Percentiles rank a stretch among this genome's conserved stretches.
Conservation (phyloP, 768 basidiomycete genomes). For the Fistulinella prunicolor region DNA sequence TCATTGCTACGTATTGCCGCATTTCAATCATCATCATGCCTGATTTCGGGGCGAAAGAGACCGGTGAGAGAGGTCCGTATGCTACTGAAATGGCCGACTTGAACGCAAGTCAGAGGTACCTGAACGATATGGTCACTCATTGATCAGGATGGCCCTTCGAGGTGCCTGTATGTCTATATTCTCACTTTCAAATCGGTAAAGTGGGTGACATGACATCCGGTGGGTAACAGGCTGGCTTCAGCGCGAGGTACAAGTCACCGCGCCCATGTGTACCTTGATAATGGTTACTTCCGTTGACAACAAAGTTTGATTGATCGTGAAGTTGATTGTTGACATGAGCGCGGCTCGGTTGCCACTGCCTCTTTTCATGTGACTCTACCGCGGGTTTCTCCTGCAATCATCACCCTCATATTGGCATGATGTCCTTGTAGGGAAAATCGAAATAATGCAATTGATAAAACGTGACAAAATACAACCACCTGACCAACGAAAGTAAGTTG, state of each 20-base stretch:
- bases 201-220: background rate
- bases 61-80: background rate
- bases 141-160: too few relatives aligned
- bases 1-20: background rate
- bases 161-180: too few relatives aligned
- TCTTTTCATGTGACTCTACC: too few relatives aligned
- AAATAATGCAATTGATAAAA: background rate
- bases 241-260: too few relatives aligned
- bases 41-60: background rate
- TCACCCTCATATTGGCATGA: too few relatives aligned
- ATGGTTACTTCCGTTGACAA: background rate
- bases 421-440: background rate
- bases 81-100: too few relatives aligned
- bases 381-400: too few relatives aligned
- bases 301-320: background rate
- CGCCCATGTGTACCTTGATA: background rate
- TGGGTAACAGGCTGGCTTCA: too few relatives aligned
- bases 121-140: too few relatives aligned
- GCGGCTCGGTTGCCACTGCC: too few relatives aligned
- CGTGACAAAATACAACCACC: constrained; percentile 1
- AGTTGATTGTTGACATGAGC: background rate
- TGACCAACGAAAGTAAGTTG: background rate
- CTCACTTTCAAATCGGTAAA: background rate
- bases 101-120: too few relatives aligned
- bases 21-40: background rate